phyloP scores from a whole-genome alignment of 1,139 yeast genomes.

The Meyerozyma athensensis region DNA sequence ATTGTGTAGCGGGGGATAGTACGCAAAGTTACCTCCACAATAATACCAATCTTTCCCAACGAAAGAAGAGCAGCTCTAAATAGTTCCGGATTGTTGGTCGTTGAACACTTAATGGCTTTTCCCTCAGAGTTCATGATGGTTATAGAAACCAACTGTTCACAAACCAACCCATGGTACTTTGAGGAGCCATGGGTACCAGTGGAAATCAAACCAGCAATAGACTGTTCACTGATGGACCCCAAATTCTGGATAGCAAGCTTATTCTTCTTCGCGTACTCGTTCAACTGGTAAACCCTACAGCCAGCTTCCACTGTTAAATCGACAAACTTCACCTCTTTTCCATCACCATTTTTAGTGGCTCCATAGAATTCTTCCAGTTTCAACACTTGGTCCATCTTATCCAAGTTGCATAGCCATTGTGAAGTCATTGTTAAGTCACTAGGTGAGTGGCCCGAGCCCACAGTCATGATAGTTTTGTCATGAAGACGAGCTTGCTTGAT shows the following conservation, averaged over 20 bases:
- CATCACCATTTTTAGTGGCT: constrained; percentile 27
- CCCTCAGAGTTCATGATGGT: constrained; percentile 73
- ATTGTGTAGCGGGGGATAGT: constrained; percentile 81
- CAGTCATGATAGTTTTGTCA: constrained; percentile 70
- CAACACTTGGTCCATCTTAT: constrained; percentile 58
- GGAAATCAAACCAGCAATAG: constrained; percentile 88
- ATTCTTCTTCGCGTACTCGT: constrained; percentile 55
- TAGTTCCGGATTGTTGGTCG: constrained; percentile 59
- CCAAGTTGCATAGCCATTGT: constrained; percentile 88
- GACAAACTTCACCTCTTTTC: constrained; percentile 57
- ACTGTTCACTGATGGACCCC: constrained; percentile 93
- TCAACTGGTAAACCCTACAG: constrained; percentile 72
- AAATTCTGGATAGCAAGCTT: constrained; percentile 83
- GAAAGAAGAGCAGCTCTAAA: constrained; percentile 85
- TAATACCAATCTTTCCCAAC: constrained; percentile 87
- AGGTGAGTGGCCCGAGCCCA: constrained; percentile 96
- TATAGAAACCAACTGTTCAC: constrained; percentile 80
- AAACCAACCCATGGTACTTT: constrained; percentile 84
- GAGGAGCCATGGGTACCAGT: constrained; percentile 98
- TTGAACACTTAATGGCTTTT: constrained; percentile 63
- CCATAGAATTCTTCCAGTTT: constrained; percentile 36
- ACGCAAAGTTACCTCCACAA: constrained; percentile 82
- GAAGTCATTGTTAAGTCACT: constrained; percentile 83
- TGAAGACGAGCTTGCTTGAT: constrained; percentile 59
- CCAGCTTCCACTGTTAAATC: constrained; percentile 96